These are phyloP conservation scores for Calonectria pauciramosa DNA, from an alignment of 2,329 filamentous ascomycete genomes.

Conservation along the genomic window DNA sequence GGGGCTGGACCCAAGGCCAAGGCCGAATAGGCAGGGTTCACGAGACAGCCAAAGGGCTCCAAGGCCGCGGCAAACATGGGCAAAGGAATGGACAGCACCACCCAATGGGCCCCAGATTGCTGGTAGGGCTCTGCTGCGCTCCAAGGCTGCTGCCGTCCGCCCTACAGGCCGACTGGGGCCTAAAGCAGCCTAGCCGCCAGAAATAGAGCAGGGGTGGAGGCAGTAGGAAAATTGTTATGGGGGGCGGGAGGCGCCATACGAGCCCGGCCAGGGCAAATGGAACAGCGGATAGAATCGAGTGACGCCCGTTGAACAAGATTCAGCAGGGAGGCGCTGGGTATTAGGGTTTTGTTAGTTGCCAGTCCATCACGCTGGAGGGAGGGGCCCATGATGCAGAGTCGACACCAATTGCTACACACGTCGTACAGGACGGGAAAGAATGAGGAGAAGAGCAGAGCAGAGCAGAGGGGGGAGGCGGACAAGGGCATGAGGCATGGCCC, in stretches of 20 bases:
- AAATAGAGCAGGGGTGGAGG: slow-evolving; percentile 20
- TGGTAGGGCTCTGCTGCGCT: slow-evolving; percentile 30
- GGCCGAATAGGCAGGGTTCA: slow-evolving; percentile 20
- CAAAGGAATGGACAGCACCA: slow-evolving; percentile 27
- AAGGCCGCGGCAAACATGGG: slow-evolving; percentile 1
- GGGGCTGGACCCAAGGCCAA: slow-evolving; percentile 24
- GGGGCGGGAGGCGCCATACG: slow-evolving; percentile 7
- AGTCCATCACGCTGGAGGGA: not conserved
- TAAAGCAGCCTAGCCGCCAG: slow-evolving; percentile 32
- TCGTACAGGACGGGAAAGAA: not conserved
- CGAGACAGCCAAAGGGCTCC: slow-evolving; percentile 19
- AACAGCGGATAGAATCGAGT: slow-evolving; percentile 10
- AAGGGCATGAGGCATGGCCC: slow-evolving; percentile 11
- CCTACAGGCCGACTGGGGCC: slow-evolving; percentile 22
- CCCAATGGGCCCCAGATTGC: slow-evolving; percentile 21
- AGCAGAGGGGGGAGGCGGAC: slow-evolving; percentile 4
- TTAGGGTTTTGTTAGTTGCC: slow-evolving; percentile 3
- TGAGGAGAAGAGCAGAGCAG: slow-evolving; percentile 7
- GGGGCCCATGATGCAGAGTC: slow-evolving; percentile 1
- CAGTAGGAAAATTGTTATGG: not conserved
- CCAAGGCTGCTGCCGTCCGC: slow-evolving; percentile 31
- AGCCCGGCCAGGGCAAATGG: slow-evolving; percentile 11
- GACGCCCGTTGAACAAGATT: slow-evolving; percentile 14
- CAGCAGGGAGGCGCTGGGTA: slow-evolving; percentile 11
- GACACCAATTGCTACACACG: not conserved